A percentile compares a stretch with the other conserved stretches of the same genome.
Evolutionary conservation across 805 yeast genomes (phyloP).

Genomic region (Ogataea nakhonphanomensis): DNA sequence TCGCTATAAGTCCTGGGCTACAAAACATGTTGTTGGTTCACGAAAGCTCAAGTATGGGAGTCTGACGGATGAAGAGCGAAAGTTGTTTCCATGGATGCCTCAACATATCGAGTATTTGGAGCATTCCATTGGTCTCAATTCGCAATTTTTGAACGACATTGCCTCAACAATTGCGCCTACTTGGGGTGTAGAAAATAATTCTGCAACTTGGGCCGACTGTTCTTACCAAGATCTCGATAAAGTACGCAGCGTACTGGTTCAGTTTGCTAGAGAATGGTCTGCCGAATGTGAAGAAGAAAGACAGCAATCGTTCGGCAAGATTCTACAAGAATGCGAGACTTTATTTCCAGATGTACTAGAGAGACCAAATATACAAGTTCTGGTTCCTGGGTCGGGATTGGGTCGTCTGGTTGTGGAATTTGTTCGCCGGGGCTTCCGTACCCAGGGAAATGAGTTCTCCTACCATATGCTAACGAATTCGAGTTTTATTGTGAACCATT

Average conservation of each 20-base stretch:
- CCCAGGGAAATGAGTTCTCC: conserved; percentile 67
- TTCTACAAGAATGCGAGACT: conserved; percentile 35
- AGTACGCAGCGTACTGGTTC: conserved; percentile 53
- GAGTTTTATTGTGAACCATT: conserved; percentile 49
- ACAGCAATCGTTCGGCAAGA: conserved; percentile 34
- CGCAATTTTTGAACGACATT: conserved; percentile 39
- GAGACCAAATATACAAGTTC: conserved; percentile 40
- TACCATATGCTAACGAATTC: conserved; percentile 62
- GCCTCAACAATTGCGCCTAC: conserved; percentile 41
- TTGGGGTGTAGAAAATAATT: conserved; percentile 46
- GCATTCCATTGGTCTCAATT: conserved; percentile 44
- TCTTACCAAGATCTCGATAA: conserved; percentile 48
- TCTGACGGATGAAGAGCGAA: conserved; percentile 39
- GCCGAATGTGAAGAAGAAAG: conserved; percentile 49
- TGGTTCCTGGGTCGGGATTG: conserved; percentile 65
- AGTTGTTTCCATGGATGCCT: conserved; percentile 49
- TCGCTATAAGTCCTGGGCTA: conserved; percentile 36
- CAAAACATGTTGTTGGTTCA: conserved; percentile 31
- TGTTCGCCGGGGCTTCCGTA: conserved; percentile 50
- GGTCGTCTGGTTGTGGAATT: conserved; percentile 58
- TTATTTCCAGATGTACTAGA: conserved; percentile 36
- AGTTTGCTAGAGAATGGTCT: conserved; percentile 62
- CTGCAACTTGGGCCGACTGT: conserved; percentile 41
- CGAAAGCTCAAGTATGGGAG: conserved; percentile 33
- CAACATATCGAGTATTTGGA: conserved; percentile 38